Conservation (phyloP, 129 eudicot species). For the Mikania micrantha region DNA sequence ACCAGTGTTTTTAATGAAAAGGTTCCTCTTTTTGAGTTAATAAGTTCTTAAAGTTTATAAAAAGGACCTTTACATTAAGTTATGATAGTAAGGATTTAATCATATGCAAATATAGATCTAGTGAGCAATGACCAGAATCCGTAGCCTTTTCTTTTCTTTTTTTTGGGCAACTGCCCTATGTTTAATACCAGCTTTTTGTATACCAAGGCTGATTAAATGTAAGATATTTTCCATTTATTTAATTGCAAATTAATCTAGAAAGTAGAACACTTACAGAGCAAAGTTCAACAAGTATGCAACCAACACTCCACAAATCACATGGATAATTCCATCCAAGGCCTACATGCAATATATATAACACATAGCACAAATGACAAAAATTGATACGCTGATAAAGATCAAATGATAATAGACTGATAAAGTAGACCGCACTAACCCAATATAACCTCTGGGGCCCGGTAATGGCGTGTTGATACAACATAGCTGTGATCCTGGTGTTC, state of each 20-base stretch:
- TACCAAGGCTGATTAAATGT: background rate
- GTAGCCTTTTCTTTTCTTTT: background rate
- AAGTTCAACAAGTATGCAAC: conserved; percentile 85
- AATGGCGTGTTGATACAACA: conserved; percentile 87
- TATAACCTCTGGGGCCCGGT: conserved; percentile 93
- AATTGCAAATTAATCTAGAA: background rate
- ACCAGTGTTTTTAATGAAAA: background rate
- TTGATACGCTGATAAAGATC: no score
- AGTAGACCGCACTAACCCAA: conserved; percentile 41
- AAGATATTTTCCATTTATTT: background rate
- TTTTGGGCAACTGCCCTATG: background rate
- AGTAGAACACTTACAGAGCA: conserved; percentile 61
- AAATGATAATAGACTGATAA: background rate
- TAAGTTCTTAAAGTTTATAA: background rate
- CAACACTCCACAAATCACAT: conserved; percentile 89
- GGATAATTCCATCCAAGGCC: conserved; percentile 95
- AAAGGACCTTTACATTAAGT: background rate
- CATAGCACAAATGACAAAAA: background rate
- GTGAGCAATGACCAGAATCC: background rate
- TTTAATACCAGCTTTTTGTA: background rate
- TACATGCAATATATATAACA: conserved; percentile 19
- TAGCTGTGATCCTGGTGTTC: conserved; percentile 86
- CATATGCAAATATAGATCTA: background rate
- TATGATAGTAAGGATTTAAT: background rate
- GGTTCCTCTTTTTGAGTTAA: background rate